Conservation (phyloP, 2,329 filamentous ascomycete species). For the Ophiostoma sp. region DNA sequence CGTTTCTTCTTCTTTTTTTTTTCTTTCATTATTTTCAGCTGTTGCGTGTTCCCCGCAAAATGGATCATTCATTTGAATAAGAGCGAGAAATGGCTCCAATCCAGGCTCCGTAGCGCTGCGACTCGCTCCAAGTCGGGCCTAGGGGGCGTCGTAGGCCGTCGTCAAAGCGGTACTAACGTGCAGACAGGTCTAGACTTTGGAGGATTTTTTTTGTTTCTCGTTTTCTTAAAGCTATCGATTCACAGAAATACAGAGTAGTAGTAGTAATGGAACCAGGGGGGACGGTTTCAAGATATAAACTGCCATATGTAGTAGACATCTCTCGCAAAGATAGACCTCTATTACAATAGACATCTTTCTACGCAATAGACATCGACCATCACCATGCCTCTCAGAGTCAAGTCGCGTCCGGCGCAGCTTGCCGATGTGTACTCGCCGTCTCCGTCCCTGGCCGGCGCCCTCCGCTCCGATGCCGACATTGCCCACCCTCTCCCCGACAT, state of each 20-base stretch:
- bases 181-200: background rate
- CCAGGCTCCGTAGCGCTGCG: background rate
- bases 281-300: background rate
- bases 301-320: background rate
- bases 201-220: background rate
- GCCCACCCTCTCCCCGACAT: conserved; percentile 50
- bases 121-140: background rate
- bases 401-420: conserved; percentile 34
- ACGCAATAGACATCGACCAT: background rate
- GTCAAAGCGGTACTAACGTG: background rate
- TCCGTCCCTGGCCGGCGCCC: conserved; percentile 30
- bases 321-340: background rate
- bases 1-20: background rate
- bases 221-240: background rate
- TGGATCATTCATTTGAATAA: background rate
- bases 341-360: background rate
- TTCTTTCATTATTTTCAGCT: background rate
- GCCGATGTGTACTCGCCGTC: conserved; percentile 36
- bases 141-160: background rate
- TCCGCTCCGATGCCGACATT: conserved; percentile 28
- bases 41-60: background rate
- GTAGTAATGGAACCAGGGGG: background rate
- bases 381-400: conserved; percentile 39
- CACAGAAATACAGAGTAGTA: background rate
- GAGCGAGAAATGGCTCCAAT: background rate